Base-by-base conservation (phyloP, 306 rosid species). In the Psophocarpus tetragonolobus region DNA sequence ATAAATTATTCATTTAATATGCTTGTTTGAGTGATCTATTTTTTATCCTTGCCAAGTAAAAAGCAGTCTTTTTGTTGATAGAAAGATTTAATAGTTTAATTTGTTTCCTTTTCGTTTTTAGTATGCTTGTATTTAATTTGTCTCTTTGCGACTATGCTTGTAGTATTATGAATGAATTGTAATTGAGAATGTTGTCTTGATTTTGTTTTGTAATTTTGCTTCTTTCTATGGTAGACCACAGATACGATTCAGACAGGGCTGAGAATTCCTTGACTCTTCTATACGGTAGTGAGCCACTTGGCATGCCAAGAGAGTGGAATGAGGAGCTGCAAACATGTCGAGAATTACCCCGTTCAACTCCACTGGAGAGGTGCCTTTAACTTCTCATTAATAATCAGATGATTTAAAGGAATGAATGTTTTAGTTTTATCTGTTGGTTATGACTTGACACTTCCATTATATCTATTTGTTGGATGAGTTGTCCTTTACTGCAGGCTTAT, bases 221-320 rank as follows among this genome's bases (percentile, higher is more conserved):
- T 54, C 21, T 73, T 66, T n/a, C 69, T 51, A 76, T 78, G 80
- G 75, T 82, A 93, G 97, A 89, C 54, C 96, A 93, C 78, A 91
- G 80, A 60, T 84, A 93, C 18, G 89, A 93, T 75, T 87, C 96
- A 11, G 90, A 92, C 51, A 91, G 98, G 82, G 96, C 98, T 50
- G 98, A 91, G 86, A 90, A 91, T 83, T 87, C 94, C 2, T 83
- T 91, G 60, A 83, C 91, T 65, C 98, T 93, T 47, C 83, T 94
- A 32, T 93, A 85, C 61, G 98, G 94, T 57, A 89, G 89, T 79
- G 98, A 93, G 87, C 82, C 92, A 54, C 85, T 91, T 74, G 98
- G 98, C 42, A 93, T 91, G 98, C 96, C 87, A 78, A 89, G 98
- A 77, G 98, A 93, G 88, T 93, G 98, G 98, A 93, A 93, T 79